Percentiles rank a stretch among this genome's conserved stretches.
Evolutionary conservation across 2,329 filamentous ascomycete genomes (phyloP).

Genomic region (Drechslerella stenobrocha): DNA sequence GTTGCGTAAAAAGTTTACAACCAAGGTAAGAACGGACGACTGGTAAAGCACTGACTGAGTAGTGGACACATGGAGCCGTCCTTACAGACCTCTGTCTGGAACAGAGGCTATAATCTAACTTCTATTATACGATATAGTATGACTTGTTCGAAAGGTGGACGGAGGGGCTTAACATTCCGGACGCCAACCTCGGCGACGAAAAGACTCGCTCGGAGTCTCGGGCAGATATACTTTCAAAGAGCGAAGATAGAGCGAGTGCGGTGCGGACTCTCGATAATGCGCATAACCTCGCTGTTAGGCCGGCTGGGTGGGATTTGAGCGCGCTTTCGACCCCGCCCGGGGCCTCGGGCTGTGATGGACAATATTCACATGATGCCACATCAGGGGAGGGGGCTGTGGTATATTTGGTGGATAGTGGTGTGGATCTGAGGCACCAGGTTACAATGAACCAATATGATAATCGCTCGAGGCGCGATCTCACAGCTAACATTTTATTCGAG

Average conservation of each 20-base stretch:
- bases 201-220: too few relatives aligned
- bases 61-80: too few relatives aligned
- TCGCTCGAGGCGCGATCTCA: too few relatives aligned
- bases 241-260: too few relatives aligned
- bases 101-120: neutral
- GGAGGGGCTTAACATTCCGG: slow-evolving; percentile 4
- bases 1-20: slow-evolving; percentile 1
- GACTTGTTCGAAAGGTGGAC: slow-evolving; percentile 14
- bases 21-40: slow-evolving; percentile 10
- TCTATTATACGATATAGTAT: slow-evolving; percentile 6
- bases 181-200: slow-evolving; percentile 9
- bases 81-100: too few relatives aligned
- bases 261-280: too few relatives aligned
- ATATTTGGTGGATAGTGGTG: slow-evolving; percentile 28
- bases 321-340: slow-evolving; percentile 20
- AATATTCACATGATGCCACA: slow-evolving; percentile 7
- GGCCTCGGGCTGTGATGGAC: neutral
- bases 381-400: slow-evolving; percentile 14
- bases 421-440: slow-evolving; percentile 15
- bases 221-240: neutral
- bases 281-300: neutral
- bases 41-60: too few relatives aligned
- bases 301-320: slow-evolving; percentile 22
- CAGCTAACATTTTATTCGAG: too few relatives aligned
- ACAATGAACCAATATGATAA: too few relatives aligned